Evolutionary conservation across 345 rosid genomes (phyloP).

Genomic region (Atalantia buxifolia): DNA sequence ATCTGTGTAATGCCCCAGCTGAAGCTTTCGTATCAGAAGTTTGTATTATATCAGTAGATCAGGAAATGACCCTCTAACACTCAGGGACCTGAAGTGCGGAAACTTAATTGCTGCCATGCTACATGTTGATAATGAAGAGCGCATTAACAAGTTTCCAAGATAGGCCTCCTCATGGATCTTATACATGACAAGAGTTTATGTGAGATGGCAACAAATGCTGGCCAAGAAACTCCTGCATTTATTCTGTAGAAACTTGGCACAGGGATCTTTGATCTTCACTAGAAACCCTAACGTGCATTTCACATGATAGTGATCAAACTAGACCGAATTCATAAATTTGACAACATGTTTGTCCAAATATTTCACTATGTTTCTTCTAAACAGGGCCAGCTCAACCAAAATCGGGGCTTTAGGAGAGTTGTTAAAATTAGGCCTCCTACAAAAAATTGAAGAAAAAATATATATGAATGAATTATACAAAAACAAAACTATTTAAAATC

Average conservation of each 20-base stretch:
- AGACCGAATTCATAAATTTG: no score
- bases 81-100: constrained; percentile 89
- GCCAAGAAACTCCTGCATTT: not conserved
- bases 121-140: constrained; percentile 79
- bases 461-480: no score
- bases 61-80: constrained; percentile 74
- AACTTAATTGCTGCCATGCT: constrained; percentile 76
- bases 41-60: constrained; percentile 85
- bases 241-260: not conserved
- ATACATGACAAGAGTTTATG: not conserved
- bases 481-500: no score
- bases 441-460: no score
- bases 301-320: not conserved
- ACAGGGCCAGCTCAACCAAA: no score
- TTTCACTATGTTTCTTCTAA: no score
- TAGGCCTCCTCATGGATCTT: constrained; percentile 18
- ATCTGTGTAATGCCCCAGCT: constrained; percentile 50
- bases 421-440: no score
- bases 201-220: not conserved
- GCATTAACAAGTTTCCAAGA: constrained; percentile 83
- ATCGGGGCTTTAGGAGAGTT: no score
- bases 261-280: not conserved
- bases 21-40: constrained; percentile 91
- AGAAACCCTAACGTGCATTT: not conserved
- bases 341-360: no score